Base-by-base conservation (phyloP, 208 protist genomes). In the Trypanosoma vivax region DNA sequence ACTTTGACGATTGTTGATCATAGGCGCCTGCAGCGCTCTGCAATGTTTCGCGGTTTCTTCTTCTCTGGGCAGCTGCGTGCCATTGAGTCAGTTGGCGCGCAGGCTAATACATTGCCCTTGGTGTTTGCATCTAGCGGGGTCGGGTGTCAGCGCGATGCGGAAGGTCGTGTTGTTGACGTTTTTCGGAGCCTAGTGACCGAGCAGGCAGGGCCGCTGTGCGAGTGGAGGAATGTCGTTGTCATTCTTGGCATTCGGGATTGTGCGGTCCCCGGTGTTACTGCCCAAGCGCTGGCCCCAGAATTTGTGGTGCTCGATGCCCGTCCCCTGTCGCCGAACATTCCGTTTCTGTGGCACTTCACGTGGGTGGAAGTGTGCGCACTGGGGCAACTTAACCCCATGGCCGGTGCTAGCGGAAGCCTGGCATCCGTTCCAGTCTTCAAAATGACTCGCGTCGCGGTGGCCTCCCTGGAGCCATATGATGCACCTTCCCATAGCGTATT, bases 321-420 rank as follows among this genome's bases (percentile, higher is more conserved):
- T 34, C 70, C 59, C 11, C 29, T 69, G 2, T 33, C 54, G 21
- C 70, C 70, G 11, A 56, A 33, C 13, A 19, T 77, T 18, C 64
- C 70, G 0, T 77, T 69, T 43, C 24, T 14, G 21, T 72, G 64
- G 70, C 60, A 77, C 35, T 53, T 77, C 29, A 65, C 59, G 7
- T 77, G 70, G 63, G 70, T 41, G 4, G 64, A 77, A 27, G 27
- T 72, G 19, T 77, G 70, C 45, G 49, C 70, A 16, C 18, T 77
- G 3, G 70, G 70, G 21, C 70, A 76, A 40, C 16, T 58, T 50
- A 49, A 46, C 19, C 18, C 42, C 27, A 37, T 7, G 29, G n/a
- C 2, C 11, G 27, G 23, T 18, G 25, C 28, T 6, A 49, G 24
- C 16, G 2, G 28, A 24, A 18, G 14, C 28, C 35, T 24, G 53